phyloP scores from a whole-genome alignment of 1,284 basidiomycete genomes.

The Hypsizygus ulmarius region DNA sequence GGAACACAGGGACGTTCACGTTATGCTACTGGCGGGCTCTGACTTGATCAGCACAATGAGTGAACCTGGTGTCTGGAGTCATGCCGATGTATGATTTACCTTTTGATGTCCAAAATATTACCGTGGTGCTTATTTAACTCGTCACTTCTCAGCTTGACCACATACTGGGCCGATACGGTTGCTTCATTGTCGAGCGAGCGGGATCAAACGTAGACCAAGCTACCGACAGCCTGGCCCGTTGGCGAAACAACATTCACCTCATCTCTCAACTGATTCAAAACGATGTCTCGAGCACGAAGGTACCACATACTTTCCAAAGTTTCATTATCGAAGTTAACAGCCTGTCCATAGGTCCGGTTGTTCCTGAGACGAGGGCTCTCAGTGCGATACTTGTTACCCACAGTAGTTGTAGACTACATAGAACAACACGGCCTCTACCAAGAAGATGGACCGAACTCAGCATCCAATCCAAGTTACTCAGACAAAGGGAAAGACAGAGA shows the following conservation, averaged over 20 bases:
- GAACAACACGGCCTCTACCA: constrained; percentile 74
- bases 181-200: constrained; percentile 92
- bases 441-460: constrained; percentile 45
- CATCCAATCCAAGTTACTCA: constrained; percentile 14
- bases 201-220: constrained; percentile 90
- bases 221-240: constrained; percentile 71
- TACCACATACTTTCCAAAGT: constrained; percentile 28
- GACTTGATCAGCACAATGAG: constrained; percentile 98
- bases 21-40: constrained; percentile 96
- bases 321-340: constrained; percentile 6
- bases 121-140: constrained; percentile 3
- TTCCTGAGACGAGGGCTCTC: constrained; percentile 93
- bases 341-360: constrained; percentile 53
- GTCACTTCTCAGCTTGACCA: constrained; percentile 72
- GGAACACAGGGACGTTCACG: constrained; percentile 60
- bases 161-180: constrained; percentile 93
- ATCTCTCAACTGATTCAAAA: constrained; percentile 98
- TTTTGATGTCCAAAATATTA: constrained; percentile 14
- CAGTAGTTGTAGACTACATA: constrained; percentile 94
- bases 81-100: constrained; percentile 70
- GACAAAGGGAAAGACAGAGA: constrained; percentile 38
- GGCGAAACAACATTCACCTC: constrained; percentile 90
- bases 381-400: constrained; percentile 91
- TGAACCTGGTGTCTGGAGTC: constrained; percentile 98
- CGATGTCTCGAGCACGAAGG: constrained; percentile 96